Evolutionary conservation across 208 protist genomes (phyloP).

Genomic region (Crithidia fasciculata): DNA sequence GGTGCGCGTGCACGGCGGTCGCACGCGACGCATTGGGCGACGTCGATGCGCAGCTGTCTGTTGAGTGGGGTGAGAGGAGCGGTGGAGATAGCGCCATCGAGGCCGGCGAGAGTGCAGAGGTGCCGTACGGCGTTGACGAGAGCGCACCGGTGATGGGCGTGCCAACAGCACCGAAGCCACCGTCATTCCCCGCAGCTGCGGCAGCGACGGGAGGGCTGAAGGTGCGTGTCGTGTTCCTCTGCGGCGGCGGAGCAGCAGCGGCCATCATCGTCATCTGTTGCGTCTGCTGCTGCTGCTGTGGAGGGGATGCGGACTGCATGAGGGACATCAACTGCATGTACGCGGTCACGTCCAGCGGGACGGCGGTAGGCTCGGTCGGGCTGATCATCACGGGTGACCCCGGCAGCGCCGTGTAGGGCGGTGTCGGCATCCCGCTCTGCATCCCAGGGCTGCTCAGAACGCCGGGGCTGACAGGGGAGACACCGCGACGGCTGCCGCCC

Average conservation of each 20-base stretch:
- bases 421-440: not conserved
- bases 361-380: not conserved
- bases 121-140: not conserved
- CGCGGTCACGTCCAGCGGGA: conserved; percentile 10
- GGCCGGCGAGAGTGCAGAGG: conserved; percentile 1
- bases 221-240: conserved; percentile 12
- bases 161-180: conserved; percentile 25
- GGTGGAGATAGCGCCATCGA: conserved; percentile 29
- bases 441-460: conserved; percentile 1
- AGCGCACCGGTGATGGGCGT: not conserved
- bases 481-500: not conserved
- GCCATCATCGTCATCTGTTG: not conserved
- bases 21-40: conserved; percentile 11
- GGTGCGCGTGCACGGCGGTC: not conserved
- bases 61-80: conserved; percentile 25
- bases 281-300: too few relatives aligned
- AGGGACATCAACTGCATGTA: conserved; percentile 10
- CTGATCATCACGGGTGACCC: not conserved
- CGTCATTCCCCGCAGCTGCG: conserved; percentile 4
- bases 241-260: not conserved
- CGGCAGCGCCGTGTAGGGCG: not conserved
- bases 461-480: not conserved
- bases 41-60: conserved; percentile 21
- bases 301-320: not conserved
- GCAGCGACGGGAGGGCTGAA: conserved; percentile 6